phyloP scores from a whole-genome alignment of 2,329 filamentous ascomycete species.

The Periconia macrospinosa region DNA sequence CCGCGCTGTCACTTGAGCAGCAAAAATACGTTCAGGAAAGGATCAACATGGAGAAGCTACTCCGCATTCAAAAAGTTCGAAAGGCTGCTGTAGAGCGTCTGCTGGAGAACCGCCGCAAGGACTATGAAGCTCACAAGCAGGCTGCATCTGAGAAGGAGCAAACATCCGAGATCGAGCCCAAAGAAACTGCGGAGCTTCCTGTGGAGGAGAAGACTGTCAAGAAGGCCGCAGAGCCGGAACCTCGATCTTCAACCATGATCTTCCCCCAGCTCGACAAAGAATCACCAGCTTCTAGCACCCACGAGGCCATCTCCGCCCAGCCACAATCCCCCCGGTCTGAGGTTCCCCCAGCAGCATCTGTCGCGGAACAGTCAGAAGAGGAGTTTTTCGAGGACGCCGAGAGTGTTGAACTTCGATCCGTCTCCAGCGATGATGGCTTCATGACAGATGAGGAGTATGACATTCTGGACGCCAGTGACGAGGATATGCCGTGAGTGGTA shows the following conservation, averaged over 20 bases:
- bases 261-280: constrained; percentile 97
- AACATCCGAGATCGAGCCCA: constrained; percentile 7
- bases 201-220: constrained; percentile 36
- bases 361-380: constrained; percentile 46
- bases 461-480: constrained; percentile 90
- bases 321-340: constrained; percentile 24
- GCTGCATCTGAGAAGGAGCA: constrained; percentile 26
- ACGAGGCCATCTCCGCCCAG: constrained; percentile 57
- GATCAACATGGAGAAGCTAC: constrained; percentile 24
- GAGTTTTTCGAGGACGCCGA: constrained; percentile 63
- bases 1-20: neutral
- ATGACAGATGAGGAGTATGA: constrained; percentile 98
- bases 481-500: constrained; percentile 57
- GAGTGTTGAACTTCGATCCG: constrained; percentile 53
- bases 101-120: constrained; percentile 33
- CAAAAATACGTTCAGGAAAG: constrained; percentile 15
- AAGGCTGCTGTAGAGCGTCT: constrained; percentile 40
- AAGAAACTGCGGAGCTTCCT: constrained; percentile 31
- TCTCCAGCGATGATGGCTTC: constrained; percentile 70
- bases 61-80: constrained; percentile 30
- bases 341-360: constrained; percentile 33
- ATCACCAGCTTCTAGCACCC: constrained; percentile 78
- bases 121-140: constrained; percentile 33
- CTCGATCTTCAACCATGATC: constrained; percentile 69
- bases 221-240: constrained; percentile 11